These are phyloP conservation scores for Fusarium clavum DNA, from an alignment of 2,329 filamentous ascomycete species.

Conservation along the genomic window DNA sequence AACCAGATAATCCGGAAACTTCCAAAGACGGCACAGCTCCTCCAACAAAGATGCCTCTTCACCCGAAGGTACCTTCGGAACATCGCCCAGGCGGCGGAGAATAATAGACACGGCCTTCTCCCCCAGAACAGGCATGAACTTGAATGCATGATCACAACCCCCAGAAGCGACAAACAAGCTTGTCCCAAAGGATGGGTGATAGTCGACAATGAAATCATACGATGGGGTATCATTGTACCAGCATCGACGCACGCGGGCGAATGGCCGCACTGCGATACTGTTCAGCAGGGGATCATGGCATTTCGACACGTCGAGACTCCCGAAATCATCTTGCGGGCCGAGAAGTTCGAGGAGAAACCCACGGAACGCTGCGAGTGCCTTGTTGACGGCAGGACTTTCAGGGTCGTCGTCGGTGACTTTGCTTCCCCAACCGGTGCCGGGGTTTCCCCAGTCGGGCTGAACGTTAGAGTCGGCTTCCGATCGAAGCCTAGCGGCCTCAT, in stretches of 20 bases:
- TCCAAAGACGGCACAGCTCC: neutral
- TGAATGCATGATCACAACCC: neutral
- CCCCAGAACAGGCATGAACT: constrained; percentile 1
- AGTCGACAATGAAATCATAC: constrained; percentile 1
- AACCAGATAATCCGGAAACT: neutral
- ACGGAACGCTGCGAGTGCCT: neutral
- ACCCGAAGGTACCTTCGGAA: neutral
- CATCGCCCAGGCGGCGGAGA: neutral
- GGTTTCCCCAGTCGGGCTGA: neutral
- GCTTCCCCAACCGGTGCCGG: neutral
- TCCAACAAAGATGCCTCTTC: neutral
- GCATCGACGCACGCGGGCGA: neutral
- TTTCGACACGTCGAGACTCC: neutral
- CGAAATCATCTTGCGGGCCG: neutral
- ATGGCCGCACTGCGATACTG: neutral
- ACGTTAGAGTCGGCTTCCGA: neutral
- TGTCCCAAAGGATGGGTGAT: neutral
- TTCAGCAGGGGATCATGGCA: neutral
- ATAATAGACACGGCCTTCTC: neutral
- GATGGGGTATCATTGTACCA: constrained; percentile 4
- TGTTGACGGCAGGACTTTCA: neutral
- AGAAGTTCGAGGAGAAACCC: neutral
- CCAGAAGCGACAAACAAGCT: constrained; percentile 1
- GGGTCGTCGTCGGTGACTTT: neutral
- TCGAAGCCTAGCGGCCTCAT: neutral